Conservation (phyloP, 768 basidiomycete species). For the Suillus alpinus region DNA sequence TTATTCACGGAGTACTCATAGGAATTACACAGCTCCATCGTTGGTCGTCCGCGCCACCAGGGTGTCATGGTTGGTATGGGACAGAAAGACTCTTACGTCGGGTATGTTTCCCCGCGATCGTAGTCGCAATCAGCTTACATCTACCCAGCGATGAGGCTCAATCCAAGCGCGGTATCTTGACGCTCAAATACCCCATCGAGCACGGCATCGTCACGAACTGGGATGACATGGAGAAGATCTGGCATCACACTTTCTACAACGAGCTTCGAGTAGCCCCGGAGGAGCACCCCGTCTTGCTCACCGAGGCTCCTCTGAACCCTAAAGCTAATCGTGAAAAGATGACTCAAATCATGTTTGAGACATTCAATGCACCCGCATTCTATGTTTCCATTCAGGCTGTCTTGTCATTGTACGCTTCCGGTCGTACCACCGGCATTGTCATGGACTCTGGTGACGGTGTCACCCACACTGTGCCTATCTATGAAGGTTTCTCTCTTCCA, state of each 20-base stretch:
- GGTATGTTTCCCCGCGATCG: conserved; percentile 41
- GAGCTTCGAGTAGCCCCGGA: conserved; percentile 77
- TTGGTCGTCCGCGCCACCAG: conserved; percentile 91
- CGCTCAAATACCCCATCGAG: conserved; percentile 90
- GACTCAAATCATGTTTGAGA: conserved; percentile 81
- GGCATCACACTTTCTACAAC: conserved; percentile 96
- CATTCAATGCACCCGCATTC: conserved; percentile 73
- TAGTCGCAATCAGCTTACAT: conserved; percentile 1
- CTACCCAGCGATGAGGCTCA: conserved; percentile 78
- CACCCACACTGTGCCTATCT: conserved; percentile 94
- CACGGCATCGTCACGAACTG: conserved; percentile 97
- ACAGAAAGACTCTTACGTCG: conserved; percentile 95
- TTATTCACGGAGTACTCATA: neutral
- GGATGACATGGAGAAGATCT: conserved; percentile 99
- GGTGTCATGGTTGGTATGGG: conserved; percentile 98
- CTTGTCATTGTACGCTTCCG: conserved; percentile 83
- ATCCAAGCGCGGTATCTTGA: conserved; percentile 92
- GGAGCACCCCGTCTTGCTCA: conserved; percentile 70
- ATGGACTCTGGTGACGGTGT: conserved; percentile 97
- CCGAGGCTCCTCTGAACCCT: conserved; percentile 72
- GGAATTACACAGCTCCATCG: conserved; percentile 68
- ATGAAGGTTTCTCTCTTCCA: conserved; percentile 90
- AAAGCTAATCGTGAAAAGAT: conserved; percentile 73
- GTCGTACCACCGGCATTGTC: conserved; percentile 93
- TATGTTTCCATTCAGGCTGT: conserved; percentile 76